Percentiles rank a stretch among this genome's conserved stretches.
phyloP scores from a whole-genome alignment of 139 green algal genomes.

The Picochlorum costavermella region DNA sequence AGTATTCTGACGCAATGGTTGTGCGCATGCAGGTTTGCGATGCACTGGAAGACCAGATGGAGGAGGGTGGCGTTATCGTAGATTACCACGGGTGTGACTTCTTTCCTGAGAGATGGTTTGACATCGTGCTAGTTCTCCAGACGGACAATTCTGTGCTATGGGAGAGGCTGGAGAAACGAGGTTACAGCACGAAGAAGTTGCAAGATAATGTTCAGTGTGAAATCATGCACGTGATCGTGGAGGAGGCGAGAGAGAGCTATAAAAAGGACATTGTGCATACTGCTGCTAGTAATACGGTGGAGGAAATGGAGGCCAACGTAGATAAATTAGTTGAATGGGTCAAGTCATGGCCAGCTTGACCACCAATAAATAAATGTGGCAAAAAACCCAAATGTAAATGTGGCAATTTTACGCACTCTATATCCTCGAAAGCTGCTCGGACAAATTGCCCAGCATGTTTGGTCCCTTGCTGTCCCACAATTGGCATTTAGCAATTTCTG shows the following conservation, averaged over 20 bases:
- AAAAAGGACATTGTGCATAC: constrained; percentile 75
- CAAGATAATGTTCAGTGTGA: constrained; percentile 95
- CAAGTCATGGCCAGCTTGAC: constrained; percentile 2
- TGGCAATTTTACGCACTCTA: background rate
- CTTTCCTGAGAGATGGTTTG: constrained; percentile 97
- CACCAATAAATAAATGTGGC: background rate
- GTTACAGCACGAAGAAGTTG: constrained; percentile 81
- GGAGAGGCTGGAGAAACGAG: constrained; percentile 69
- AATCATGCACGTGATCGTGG: constrained; percentile 93
- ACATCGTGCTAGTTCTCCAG: constrained; percentile 90
- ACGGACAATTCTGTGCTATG: constrained; percentile 86
- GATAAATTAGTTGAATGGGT: constrained; percentile 64
- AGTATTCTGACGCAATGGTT: background rate
- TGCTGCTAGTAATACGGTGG: constrained; percentile 69
- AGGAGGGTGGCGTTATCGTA: constrained; percentile 72
- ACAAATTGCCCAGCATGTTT: background rate
- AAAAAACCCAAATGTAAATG: background rate
- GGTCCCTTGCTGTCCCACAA: constrained; percentile 16
- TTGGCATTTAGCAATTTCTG: constrained; percentile 7
- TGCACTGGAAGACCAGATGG: constrained; percentile 76
- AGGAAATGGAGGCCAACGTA: constrained; percentile 93
- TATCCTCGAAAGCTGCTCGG: background rate
- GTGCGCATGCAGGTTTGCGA: constrained; percentile 68
- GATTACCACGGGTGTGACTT: constrained; percentile 97
- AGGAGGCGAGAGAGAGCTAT: constrained; percentile 93